Percentiles rank a stretch among this genome's conserved stretches.
Evolutionary conservation across 2,329 filamentous ascomycete species (phyloP).

Genomic region (Ceratocystis smalleyi): DNA sequence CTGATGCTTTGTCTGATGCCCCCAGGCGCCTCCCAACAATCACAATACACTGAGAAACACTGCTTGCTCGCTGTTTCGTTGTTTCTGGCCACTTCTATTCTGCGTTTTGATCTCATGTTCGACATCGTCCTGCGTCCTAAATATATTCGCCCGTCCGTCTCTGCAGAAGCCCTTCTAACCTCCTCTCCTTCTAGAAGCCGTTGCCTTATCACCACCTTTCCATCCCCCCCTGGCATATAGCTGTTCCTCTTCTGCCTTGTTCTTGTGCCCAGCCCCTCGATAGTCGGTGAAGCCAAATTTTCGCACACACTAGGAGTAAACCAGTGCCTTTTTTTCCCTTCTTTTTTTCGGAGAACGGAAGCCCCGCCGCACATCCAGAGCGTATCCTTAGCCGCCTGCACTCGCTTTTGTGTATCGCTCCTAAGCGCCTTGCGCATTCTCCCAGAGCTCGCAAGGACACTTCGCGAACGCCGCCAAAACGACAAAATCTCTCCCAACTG

Average conservation of each 20-base stretch:
- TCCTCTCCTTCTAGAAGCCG: background rate
- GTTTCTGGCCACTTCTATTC: background rate
- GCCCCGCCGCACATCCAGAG: background rate
- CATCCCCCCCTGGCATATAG: background rate
- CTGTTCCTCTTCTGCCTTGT: background rate
- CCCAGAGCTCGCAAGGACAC: background rate
- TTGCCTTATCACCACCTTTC: background rate
- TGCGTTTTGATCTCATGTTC: background rate
- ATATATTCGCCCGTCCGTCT: too few species aligned
- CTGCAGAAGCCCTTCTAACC: background rate
- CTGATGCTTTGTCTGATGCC: background rate
- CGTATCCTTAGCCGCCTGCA: background rate
- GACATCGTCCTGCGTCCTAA: background rate
- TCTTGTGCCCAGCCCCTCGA: background rate
- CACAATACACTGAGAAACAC: background rate
- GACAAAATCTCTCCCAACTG: background rate
- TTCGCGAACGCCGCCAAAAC: background rate
- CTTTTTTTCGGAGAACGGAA: background rate
- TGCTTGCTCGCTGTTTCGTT: background rate
- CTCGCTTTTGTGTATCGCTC: background rate
- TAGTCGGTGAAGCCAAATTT: conserved; percentile 19
- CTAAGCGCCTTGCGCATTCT: background rate
- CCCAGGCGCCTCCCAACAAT: background rate
- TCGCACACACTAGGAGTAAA: background rate
- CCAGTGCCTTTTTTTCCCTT: conserved; percentile 11